Conservation (phyloP, 179 eudicot species). For the Drosera spatulata region DNA sequence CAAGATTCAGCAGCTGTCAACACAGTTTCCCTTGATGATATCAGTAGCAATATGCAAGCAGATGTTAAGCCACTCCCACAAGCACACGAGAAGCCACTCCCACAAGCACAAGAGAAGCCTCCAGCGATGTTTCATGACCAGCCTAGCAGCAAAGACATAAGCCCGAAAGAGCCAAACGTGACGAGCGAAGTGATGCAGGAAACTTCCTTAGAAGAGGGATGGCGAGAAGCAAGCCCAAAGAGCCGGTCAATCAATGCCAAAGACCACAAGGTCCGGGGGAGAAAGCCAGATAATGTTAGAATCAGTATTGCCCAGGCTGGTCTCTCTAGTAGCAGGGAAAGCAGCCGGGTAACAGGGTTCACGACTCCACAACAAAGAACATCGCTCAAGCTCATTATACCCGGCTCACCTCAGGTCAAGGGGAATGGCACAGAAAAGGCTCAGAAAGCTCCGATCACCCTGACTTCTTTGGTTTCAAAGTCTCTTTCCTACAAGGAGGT, state of each 20-base stretch:
- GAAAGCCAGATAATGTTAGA: constrained; percentile 60
- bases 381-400: constrained; percentile 26
- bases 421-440: constrained; percentile 47
- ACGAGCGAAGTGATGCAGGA: constrained; percentile 40
- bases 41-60: constrained; percentile 13
- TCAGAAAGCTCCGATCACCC: constrained; percentile 21
- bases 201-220: constrained; percentile 91
- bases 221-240: constrained; percentile 95
- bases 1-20: constrained; percentile 16
- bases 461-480: constrained; percentile 59
- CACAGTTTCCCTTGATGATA: constrained; percentile 13
- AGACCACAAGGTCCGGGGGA: constrained; percentile 49
- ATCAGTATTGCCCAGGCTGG: constrained; percentile 41
- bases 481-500: constrained; percentile 94
- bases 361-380: constrained; percentile 29
- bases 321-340: constrained; percentile 28
- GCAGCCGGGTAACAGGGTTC: constrained; percentile 26
- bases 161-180: too few species aligned
- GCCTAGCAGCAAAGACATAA: too few species aligned
- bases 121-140: too few species aligned
- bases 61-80: too few species aligned
- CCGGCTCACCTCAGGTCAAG: constrained; percentile 35
- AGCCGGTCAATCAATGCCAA: constrained; percentile 52
- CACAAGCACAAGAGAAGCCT: too few species aligned
- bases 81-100: too few species aligned